Conservation (phyloP, 1,284 basidiomycete species). For the Boletus mariae region DNA sequence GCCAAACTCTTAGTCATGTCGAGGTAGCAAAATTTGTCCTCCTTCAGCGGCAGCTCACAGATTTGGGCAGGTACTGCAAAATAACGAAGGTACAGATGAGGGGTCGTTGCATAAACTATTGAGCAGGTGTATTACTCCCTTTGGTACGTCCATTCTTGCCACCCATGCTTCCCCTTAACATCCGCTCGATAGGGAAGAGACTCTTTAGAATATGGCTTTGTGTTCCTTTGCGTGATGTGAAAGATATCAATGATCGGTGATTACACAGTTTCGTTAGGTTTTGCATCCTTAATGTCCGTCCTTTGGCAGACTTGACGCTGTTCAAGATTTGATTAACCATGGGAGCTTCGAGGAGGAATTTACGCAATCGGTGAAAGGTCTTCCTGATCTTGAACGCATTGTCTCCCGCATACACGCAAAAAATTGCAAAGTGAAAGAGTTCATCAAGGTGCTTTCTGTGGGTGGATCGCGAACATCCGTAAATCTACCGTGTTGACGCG, state of each 20-base stretch:
- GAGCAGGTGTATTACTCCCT: constrained; percentile 85
- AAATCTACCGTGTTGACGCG: constrained; percentile 6
- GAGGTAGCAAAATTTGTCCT: constrained; percentile 52
- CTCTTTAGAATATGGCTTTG: constrained; percentile 94
- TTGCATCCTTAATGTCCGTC: constrained; percentile 15
- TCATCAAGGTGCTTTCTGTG: constrained; percentile 77
- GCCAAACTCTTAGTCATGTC: constrained; percentile 90
- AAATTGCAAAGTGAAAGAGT: constrained; percentile 82
- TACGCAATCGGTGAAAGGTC: constrained; percentile 66
- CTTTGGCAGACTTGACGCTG: constrained; percentile 75
- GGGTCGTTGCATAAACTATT: constrained; percentile 83
- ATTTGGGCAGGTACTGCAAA: constrained; percentile 68
- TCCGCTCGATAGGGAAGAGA: constrained; percentile 63
- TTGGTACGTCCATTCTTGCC: constrained; percentile 51
- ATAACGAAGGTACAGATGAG: constrained; percentile 88
- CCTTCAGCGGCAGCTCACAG: constrained; percentile 11
- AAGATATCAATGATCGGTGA: constrained; percentile 85
- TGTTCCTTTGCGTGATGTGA: constrained; percentile 76
- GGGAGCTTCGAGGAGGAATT: constrained; percentile 76
- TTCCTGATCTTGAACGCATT: constrained; percentile 92
- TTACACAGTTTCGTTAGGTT: constrained; percentile 10
- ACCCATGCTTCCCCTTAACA: constrained; percentile 12
- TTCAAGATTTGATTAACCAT: constrained; percentile 82
- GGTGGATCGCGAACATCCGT: constrained; percentile 21
- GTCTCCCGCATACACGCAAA: constrained; percentile 92